Evolutionary conservation across 2,329 filamentous ascomycete species (phyloP).

Genomic region (Mycocentrospora acerina): DNA sequence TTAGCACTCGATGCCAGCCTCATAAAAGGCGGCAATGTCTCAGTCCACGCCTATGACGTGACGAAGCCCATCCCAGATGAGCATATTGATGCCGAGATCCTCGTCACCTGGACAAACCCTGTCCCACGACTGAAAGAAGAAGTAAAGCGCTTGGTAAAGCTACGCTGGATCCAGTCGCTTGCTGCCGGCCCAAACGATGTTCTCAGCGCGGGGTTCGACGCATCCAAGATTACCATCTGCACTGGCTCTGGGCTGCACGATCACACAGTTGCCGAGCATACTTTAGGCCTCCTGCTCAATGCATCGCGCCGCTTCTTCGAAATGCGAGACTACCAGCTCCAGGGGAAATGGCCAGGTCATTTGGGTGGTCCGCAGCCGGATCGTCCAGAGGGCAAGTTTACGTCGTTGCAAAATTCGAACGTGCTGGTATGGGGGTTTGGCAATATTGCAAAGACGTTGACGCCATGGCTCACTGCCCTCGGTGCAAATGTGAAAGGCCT

Average conservation of each 20-base stretch:
- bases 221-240: constrained; percentile 53
- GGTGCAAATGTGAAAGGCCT: constrained; percentile 62
- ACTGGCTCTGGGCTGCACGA: constrained; percentile 67
- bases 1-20: constrained; percentile 57
- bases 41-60: constrained; percentile 62
- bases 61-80: constrained; percentile 58
- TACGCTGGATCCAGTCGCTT: constrained; percentile 67
- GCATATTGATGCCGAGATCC: constrained; percentile 60
- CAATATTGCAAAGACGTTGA: constrained; percentile 64
- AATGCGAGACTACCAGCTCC: constrained; percentile 64
- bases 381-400: constrained; percentile 58
- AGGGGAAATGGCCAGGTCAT: constrained; percentile 60
- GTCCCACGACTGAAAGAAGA: constrained; percentile 61
- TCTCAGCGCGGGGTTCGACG: constrained; percentile 61
- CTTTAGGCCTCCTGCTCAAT: constrained; percentile 59
- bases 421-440: constrained; percentile 66
- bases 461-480: constrained; percentile 56
- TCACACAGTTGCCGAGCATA: constrained; percentile 65
- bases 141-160: constrained; percentile 55
- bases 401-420: constrained; percentile 60
- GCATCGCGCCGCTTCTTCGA: constrained; percentile 61
- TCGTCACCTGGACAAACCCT: constrained; percentile 65
- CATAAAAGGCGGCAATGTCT: constrained; percentile 60
- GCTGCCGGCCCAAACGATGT: constrained; percentile 68
- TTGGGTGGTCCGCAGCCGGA: constrained; percentile 64